Conservation (phyloP, 2,329 filamentous ascomycete genomes). For the Pestalotiopsis sp. region DNA sequence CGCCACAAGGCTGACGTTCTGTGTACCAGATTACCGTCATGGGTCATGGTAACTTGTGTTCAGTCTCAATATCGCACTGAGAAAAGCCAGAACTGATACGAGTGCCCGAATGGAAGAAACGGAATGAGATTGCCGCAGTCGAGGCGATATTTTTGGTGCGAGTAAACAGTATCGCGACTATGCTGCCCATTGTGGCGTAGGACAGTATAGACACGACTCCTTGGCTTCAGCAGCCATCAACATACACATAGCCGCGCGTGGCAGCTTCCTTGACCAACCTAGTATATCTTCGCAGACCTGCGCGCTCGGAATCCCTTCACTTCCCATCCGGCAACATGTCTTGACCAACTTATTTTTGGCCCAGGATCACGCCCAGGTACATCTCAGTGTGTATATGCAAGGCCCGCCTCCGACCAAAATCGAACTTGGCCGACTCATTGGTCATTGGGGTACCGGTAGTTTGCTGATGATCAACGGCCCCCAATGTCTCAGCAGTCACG, state of each 20-base stretch:
- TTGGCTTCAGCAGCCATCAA: no score
- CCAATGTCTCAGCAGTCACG: conserved; percentile 5
- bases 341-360: background rate
- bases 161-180: no score
- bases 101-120: no score
- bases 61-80: no score
- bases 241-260: background rate
- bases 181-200: no score
- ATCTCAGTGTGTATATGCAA: background rate
- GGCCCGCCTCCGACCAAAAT: background rate
- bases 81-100: no score
- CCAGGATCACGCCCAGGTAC: background rate
- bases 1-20: no score
- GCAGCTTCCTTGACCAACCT: background rate
- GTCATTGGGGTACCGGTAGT: background rate
- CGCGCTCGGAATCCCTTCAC: background rate
- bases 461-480: conserved; percentile 4
- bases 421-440: background rate
- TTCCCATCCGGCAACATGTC: background rate
- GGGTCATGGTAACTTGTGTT: no score
- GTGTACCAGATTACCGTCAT: no score
- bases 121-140: no score
- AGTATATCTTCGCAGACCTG: background rate
- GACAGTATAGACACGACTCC: no score
- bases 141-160: no score